Percentiles rank a stretch among this genome's conserved stretches.
Evolutionary conservation across 1,139 yeast species (phyloP).

Genomic region (Fermentozyma sake): DNA sequence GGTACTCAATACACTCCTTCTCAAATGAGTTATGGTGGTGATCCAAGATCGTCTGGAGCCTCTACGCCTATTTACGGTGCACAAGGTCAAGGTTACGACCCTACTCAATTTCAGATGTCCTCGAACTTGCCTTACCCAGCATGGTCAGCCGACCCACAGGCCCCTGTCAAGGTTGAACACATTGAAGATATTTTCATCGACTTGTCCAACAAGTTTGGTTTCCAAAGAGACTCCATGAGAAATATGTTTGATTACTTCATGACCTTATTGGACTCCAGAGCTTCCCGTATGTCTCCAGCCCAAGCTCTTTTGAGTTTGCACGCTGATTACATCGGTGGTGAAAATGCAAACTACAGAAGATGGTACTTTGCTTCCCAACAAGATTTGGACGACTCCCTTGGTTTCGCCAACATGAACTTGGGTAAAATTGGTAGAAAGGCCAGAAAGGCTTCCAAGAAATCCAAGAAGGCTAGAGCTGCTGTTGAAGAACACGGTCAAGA

Average conservation of each 20-base stretch:
- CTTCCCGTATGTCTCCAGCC: conserved; percentile 95
- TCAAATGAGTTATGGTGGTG: conserved; percentile 76
- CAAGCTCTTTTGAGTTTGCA: conserved; percentile 90
- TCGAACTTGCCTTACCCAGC: conserved; percentile 84
- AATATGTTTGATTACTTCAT: conserved; percentile 95
- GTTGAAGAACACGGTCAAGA: conserved; percentile 46
- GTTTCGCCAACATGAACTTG: conserved; percentile 59
- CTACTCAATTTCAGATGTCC: conserved; percentile 59
- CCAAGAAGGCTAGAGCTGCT: conserved; percentile 61
- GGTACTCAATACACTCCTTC: conserved; percentile 80
- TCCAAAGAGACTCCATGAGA: conserved; percentile 96
- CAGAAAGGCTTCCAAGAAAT: conserved; percentile 50
- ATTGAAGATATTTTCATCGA: conserved; percentile 90
- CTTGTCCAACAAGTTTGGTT: conserved; percentile 87
- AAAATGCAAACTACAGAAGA: conserved; percentile 25
- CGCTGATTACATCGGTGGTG: conserved; percentile 73
- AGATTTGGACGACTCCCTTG: conserved; percentile 29
- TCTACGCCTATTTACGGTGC: conserved; percentile 92
- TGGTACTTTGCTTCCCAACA: conserved; percentile 28
- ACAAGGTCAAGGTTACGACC: conserved; percentile 56
- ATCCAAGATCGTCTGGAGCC: conserved; percentile 83
- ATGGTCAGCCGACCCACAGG: conserved; percentile 87
- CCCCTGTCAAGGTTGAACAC: conserved; percentile 75
- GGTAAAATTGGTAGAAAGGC: conserved; percentile 62
- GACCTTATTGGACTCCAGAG: conserved; percentile 89